These are phyloP conservation scores for Pisolithus microcarpus DNA, from an alignment of 768 basidiomycete genomes.

Conservation along the genomic window DNA sequence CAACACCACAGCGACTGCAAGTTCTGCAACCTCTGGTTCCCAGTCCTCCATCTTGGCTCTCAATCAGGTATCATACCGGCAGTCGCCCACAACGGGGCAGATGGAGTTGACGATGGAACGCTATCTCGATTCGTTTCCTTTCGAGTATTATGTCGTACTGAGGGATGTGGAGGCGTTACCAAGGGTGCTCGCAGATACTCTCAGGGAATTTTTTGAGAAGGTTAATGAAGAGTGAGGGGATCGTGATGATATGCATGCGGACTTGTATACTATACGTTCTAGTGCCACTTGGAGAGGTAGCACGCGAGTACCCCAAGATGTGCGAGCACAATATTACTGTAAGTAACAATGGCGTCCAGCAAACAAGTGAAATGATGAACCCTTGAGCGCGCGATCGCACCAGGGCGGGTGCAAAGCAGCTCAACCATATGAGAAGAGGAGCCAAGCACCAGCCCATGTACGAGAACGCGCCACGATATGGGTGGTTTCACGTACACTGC, in stretches of 20 bases:
- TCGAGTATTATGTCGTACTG: slow-evolving; percentile 95
- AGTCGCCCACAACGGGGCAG: slow-evolving; percentile 38
- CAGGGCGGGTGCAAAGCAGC: too few species aligned
- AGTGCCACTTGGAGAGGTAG: too few species aligned
- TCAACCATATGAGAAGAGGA: too few species aligned
- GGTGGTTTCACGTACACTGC: too few species aligned
- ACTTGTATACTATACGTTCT: background rate
- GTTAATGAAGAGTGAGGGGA: slow-evolving; percentile 44
- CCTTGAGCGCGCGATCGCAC: too few species aligned
- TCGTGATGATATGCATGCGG: background rate
- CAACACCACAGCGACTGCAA: background rate
- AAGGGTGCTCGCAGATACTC: slow-evolving; percentile 77
- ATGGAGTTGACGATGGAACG: slow-evolving; percentile 85
- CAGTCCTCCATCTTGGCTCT: slow-evolving; percentile 85
- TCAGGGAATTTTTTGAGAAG: slow-evolving; percentile 89
- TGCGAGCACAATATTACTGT: too few species aligned
- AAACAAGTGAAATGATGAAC: too few species aligned
- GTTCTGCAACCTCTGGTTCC: slow-evolving; percentile 16
- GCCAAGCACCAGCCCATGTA: too few species aligned
- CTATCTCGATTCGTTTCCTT: slow-evolving; percentile 95
- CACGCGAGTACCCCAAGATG: too few species aligned
- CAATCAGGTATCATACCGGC: slow-evolving; percentile 84
- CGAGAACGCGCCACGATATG: too few species aligned
- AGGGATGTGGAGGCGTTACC: slow-evolving; percentile 87
- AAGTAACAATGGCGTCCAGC: too few species aligned